Evolutionary conservation across 768 basidiomycete species (phyloP).

Genomic region (Russula abietina): DNA sequence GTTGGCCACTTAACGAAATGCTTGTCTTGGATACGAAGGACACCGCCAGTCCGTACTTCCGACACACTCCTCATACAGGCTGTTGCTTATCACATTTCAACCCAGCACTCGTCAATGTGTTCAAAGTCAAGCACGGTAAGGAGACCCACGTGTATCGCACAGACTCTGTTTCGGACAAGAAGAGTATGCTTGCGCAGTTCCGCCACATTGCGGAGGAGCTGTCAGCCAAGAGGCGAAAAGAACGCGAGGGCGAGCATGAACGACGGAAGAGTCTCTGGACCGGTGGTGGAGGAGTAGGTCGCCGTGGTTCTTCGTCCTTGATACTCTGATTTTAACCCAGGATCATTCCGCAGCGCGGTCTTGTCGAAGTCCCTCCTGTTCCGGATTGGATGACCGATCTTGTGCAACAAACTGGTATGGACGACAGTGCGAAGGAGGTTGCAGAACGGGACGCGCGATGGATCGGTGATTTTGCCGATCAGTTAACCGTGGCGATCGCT

Average conservation of each 20-base stretch:
- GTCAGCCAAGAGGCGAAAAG: conserved; percentile 80
- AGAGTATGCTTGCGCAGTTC: conserved; percentile 74
- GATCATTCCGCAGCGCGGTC: conserved; percentile 29
- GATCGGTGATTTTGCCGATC: conserved; percentile 87
- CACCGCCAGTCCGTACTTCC: conserved; percentile 55
- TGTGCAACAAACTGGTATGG: conserved; percentile 49
- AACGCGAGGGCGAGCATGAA: conserved; percentile 90
- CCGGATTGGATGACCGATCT: conserved; percentile 77
- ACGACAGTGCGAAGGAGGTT: conserved; percentile 59
- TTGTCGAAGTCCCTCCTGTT: conserved; percentile 46
- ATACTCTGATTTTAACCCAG: not conserved
- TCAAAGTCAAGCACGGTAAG: conserved; percentile 90
- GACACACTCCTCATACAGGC: not conserved
- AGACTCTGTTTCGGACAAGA: conserved; percentile 78
- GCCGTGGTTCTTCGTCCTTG: not conserved
- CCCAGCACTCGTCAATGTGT: conserved; percentile 84
- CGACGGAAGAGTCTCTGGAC: conserved; percentile 72
- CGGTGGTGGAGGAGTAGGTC: conserved; percentile 39
- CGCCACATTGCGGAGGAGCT: conserved; percentile 91
- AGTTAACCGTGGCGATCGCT: conserved; percentile 86
- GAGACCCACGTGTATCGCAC: conserved; percentile 94
- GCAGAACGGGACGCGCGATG: conserved; percentile 78
- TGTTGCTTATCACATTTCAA: conserved; percentile 23
- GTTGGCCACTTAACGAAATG: conserved; percentile 92
- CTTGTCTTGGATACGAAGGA: conserved; percentile 95